Evolutionary conservation across 139 green algal genomes (phyloP), one percentile per base, ranked within the genome.

Genomic region (Micromonas pusilla): DNA sequence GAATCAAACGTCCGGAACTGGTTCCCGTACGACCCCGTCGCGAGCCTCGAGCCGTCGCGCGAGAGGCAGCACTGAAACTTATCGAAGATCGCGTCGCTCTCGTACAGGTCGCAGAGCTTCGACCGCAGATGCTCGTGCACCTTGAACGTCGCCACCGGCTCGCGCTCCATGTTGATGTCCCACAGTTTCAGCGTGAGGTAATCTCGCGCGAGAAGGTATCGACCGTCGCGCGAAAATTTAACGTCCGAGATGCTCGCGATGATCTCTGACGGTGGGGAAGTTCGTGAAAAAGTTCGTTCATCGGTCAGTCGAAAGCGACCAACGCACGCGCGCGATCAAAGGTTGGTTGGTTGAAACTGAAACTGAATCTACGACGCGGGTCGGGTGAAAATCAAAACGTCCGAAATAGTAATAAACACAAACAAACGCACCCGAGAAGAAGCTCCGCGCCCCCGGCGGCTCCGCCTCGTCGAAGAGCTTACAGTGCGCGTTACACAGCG

Each of bases 1-100:
- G 32, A 26, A 57, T 72, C 37, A 26, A 72, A 72, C 34, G n/a
- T 64, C 64, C 86, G 86, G 85, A 97, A 96, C 31, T 90, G 83
- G 85, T 93, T 94, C 76, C 88, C 93, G 90, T 99, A 99, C 26
- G 91, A 96, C 30, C 95, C 95, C 26, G 92, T 97, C 33, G 90
- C 90, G n/a, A 96, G 84, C 6, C 82, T 77, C 52, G 83, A 77
- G 60, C 93, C 92, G 26, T 89, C 80, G 9, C 90, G 89, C 68
- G 87, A 96, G 60, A 96, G 84, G 73, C 81, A 90, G 84, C 91
- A 96, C 83, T 97, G 93, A 81, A 98, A 98, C 87, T 98, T 98
- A 88, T 99, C 95, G 77, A 99, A 99, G 70, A 99, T 97, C 82
- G 83, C 92, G 86, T 99, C 96, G 78, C 93, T 98, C 86, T 99